Base-by-base conservation (phyloP, 306 rosid genomes). In the Quercus mongolica region DNA sequence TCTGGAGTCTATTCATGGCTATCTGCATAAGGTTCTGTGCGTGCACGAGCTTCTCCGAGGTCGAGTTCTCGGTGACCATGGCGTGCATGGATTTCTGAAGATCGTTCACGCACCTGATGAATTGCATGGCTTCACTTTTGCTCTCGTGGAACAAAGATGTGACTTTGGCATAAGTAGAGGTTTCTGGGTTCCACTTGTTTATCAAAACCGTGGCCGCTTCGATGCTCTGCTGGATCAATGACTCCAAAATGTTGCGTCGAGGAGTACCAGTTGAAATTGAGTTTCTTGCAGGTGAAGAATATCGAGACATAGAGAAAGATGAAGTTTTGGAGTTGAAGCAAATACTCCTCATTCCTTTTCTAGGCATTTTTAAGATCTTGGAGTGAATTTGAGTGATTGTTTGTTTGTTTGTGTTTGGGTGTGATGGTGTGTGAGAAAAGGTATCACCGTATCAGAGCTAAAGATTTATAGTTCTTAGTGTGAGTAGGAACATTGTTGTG, bases 41-140 rank as follows among this genome's bases (percentile, higher is more conserved):
- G 19, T 68, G 80, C 11, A 77, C 61, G 74, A 92, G 91, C 23
- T 79, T 89, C 2, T 80, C 69, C 1, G 94, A 88, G 56, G 83
- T 68, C 5, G 90, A 81, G 17, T 80, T 84, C 1, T 78, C 79
- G 0, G 85, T 33, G 72, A 79, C 81, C 75, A 94, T 71, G 15
- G 76, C 81, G 62, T 87, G 87, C 98, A 94, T 92, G 52, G 88
- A 84, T 38, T 79, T 87, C 38, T 94, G 97, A 49, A 94, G 96
- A 3, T 88, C 84, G 28, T 78, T 86, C 21, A 89, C 92, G 62
- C 81, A 57, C 56, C 78, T 76, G 79, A 91, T 82, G 76, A 89
- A 92, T 6, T 83, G 81, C 38, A 63, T 70, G 51, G 96, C 98
- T 74, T 94, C 93, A 1, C 3, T 25, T 81, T 79, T 88, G 77